Conservation (phyloP, 306 rosid genomes). For the Amphicarpaea edgeworthii region DNA sequence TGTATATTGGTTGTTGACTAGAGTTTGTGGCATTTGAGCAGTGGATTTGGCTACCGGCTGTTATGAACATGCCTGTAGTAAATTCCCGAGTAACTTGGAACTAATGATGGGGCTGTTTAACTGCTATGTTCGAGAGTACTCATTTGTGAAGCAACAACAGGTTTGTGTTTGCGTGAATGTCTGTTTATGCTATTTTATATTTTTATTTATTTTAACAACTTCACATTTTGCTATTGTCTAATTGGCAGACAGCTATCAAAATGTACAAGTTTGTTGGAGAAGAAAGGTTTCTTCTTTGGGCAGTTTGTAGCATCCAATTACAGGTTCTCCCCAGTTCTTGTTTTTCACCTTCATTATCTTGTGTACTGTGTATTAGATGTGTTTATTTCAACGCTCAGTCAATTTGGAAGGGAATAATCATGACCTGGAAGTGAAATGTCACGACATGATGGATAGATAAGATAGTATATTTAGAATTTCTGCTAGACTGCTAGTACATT, state of each 20-base stretch:
- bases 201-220: background rate
- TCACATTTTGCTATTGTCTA: slow-evolving; percentile 16
- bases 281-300: slow-evolving; percentile 96
- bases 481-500: slow-evolving; percentile 11
- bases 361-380: background rate
- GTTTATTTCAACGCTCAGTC: slow-evolving; percentile 9
- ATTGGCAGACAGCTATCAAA: slow-evolving; percentile 93
- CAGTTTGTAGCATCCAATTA: slow-evolving; percentile 97
- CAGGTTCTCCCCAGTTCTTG: slow-evolving; percentile 67
- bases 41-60: slow-evolving; percentile 95
- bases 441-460: slow-evolving; percentile 21
- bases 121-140: slow-evolving; percentile 95
- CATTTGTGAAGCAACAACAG: slow-evolving; percentile 99
- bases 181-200: background rate
- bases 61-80: slow-evolving; percentile 89
- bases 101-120: slow-evolving; percentile 94
- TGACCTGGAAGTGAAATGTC: slow-evolving; percentile 25
- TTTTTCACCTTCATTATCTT: background rate
- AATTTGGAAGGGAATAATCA: slow-evolving; percentile 13
- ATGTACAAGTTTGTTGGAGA: slow-evolving; percentile 96
- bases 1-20: slow-evolving; percentile 35
- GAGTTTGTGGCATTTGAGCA: slow-evolving; percentile 46
- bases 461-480: slow-evolving; percentile 19
- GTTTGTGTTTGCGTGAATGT: slow-evolving; percentile 49
- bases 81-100: slow-evolving; percentile 76